Conservation (phyloP, 1,139 yeast species). For the Blastobotrys buckinghamii region DNA sequence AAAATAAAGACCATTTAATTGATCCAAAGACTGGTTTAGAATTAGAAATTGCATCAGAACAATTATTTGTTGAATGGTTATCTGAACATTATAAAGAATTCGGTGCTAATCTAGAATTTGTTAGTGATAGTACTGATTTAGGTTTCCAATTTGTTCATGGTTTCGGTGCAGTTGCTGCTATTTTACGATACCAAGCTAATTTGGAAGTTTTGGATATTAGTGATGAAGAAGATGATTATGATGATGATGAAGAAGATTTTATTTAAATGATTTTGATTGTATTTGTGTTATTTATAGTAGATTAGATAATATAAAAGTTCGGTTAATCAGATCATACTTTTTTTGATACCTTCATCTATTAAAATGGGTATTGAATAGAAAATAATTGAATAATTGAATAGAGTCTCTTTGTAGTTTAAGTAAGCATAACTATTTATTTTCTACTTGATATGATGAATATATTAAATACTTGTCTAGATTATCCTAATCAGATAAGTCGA, state of each 20-base stretch:
- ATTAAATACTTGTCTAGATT: too few relatives aligned
- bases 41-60: conserved; percentile 80
- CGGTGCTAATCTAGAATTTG: conserved; percentile 94
- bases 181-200: conserved; percentile 92
- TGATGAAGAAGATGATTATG: conserved; percentile 79
- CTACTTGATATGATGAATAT: too few relatives aligned
- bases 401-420: too few relatives aligned
- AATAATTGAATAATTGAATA: too few relatives aligned
- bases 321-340: too few relatives aligned
- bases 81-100: conserved; percentile 92
- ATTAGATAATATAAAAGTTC: too few relatives aligned
- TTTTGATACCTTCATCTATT: too few relatives aligned
- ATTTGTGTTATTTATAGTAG: too few relatives aligned
- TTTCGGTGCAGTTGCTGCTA: conserved; percentile 97
- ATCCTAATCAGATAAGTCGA: too few relatives aligned
- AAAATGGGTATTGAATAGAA: too few relatives aligned
- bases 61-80: conserved; percentile 88
- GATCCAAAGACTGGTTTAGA: conserved; percentile 87
- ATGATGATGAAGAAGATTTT: conserved; percentile 31
- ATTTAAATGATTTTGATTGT: conserved; percentile 15
- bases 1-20: conserved; percentile 56
- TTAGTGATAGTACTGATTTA: conserved; percentile 92
- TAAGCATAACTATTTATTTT: too few relatives aligned
- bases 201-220: conserved; percentile 88
- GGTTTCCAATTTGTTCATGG: conserved; percentile 98